phyloP scores from a whole-genome alignment of 345 rosid species.

The Syzygium jambos region DNA sequence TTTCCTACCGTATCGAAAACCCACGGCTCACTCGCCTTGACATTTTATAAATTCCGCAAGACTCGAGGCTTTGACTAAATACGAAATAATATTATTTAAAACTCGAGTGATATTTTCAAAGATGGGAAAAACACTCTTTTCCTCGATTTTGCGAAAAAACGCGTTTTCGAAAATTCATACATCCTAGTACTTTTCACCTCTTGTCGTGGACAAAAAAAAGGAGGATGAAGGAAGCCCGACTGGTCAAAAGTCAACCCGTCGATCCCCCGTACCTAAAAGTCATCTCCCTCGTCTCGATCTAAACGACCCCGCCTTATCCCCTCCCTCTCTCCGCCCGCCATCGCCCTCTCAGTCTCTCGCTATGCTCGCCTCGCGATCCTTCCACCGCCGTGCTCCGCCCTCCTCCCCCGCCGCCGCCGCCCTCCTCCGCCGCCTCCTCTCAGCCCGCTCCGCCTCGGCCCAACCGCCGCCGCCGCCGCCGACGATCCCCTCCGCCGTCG shows the following conservation, averaged over 20 bases:
- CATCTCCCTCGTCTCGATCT: background rate
- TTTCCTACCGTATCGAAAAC: background rate
- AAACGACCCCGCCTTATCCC: background rate
- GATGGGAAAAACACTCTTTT: background rate
- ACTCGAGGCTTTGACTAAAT: background rate
- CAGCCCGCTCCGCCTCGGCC: slow-evolving; percentile 32
- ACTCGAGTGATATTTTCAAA: background rate
- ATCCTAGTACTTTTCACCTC: background rate
- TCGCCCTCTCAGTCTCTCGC: background rate
- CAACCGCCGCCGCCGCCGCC: slow-evolving; percentile 10
- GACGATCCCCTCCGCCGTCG: slow-evolving; percentile 5
- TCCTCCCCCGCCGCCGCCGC: slow-evolving; percentile 3
- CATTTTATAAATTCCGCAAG: background rate
- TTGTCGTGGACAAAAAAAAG: background rate
- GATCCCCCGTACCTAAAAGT: background rate
- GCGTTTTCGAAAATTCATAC: background rate
- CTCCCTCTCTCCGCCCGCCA: background rate
- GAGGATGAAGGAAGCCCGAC: background rate
- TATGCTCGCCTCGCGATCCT: background rate
- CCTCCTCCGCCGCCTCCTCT: slow-evolving; percentile 29
- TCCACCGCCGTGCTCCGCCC: background rate
- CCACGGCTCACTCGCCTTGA: background rate
- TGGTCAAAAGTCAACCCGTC: background rate
- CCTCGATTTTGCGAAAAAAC: background rate
- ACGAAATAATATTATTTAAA: background rate